phyloP scores from a whole-genome alignment of 1,284 basidiomycete genomes.

The Salmacisia buchloeana region DNA sequence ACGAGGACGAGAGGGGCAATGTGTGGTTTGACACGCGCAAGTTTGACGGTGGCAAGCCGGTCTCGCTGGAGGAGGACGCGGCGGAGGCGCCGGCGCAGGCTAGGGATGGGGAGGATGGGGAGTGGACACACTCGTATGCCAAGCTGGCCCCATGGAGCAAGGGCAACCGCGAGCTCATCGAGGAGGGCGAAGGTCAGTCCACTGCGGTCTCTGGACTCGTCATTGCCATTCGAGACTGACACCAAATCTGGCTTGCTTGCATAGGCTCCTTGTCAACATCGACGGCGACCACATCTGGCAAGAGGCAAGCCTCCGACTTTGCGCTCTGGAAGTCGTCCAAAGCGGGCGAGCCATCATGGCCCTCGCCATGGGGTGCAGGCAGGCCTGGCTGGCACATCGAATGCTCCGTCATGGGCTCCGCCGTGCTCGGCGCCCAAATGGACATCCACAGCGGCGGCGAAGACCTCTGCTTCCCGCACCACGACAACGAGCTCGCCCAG shows the following conservation, averaged over 20 bases:
- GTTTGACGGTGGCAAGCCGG: conserved; percentile 64
- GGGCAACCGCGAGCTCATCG: conserved; percentile 80
- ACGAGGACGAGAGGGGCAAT: conserved; percentile 62
- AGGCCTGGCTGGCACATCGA: conserved; percentile 99
- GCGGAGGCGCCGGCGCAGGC: conserved; percentile 37
- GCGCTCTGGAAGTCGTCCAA: conserved; percentile 98
- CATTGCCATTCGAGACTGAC: conserved; percentile 11
- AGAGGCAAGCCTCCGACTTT: conserved; percentile 68
- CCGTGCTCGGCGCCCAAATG: conserved; percentile 83
- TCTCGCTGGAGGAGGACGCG: not conserved
- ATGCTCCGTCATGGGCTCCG: conserved; percentile 97
- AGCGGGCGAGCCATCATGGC: conserved; percentile 96
- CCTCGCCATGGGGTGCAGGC: conserved; percentile 92
- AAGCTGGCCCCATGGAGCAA: conserved; percentile 94
- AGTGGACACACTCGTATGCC: conserved; percentile 65
- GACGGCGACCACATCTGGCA: conserved; percentile 57
- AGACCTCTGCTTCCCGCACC: conserved; percentile 96
- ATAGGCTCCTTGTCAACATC: conserved; percentile 58
- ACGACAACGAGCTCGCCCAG: conserved; percentile 98
- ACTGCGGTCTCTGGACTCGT: no score
- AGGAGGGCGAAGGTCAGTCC: conserved; percentile 78
- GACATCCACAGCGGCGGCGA: conserved; percentile 97
- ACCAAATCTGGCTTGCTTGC: not conserved
- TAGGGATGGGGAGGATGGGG: conserved; percentile 27
- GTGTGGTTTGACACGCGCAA: conserved; percentile 90